Evolutionary conservation across 2,329 filamentous ascomycete genomes (phyloP), one percentile per base, ranked within the genome.

Genomic region (Ampelomyces quisqualis): DNA sequence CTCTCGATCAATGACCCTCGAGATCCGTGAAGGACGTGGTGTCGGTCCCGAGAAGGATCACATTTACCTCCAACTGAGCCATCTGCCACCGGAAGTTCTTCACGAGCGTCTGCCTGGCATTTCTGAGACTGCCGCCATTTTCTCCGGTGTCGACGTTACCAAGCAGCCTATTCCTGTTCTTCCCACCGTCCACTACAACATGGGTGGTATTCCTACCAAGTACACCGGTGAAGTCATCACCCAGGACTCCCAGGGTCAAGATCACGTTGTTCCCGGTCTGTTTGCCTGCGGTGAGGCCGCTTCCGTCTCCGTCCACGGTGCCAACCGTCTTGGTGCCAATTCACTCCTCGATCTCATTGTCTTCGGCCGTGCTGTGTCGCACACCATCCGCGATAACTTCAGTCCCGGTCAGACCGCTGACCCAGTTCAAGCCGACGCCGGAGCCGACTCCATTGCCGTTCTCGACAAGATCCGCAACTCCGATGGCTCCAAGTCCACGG

Each of bases 171-270:
- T 97, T 59, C 91, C 91, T 48, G 91, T 97, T 55, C 79, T 97
- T 50, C 91, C 91, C 43, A 97, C 91, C 30, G 91, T 96, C 57
- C 90, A 98, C 79, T 98, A 98, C 81, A 96, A 96, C 81, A 98
- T 97, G 93, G 91, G 91, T 73, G 91, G 93, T 80, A 96, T 98
- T 59, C 91, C 91, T 37, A 97, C 93, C 57, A 89, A 88, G 66
- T 97, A 95, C 80, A 96, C 89, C 49, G 91, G 93, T 71, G 90
- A 98, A 75, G 93, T 97, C 47, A 74, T 98, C 57, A 94, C 89
- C 13, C 77, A 95, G 37, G 89, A 96, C 59, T 85, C 87, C 66
- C 70, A 81, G 48, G 93, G 93, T 56, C 82, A 95, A 43, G 93
- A 97, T 76, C 81, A 95, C 79, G 81, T 95, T 58, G 93, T 98